A percentile compares a stretch with the other conserved stretches of the same genome.
Conservation (phyloP, 306 rosid genomes). For the Erythrophleum fordii region DNA sequence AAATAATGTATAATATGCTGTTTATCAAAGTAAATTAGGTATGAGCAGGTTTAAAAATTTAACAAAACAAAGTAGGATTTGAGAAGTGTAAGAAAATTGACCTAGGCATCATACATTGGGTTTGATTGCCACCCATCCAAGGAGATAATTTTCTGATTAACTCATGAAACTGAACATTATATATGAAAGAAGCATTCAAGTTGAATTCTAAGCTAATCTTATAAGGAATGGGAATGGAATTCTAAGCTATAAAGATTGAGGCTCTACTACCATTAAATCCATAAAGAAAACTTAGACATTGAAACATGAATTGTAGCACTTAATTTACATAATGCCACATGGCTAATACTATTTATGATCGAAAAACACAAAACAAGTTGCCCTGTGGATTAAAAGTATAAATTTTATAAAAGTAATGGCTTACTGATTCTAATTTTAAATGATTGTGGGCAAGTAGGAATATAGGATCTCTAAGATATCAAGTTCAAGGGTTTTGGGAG, state of each 20-base stretch:
- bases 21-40: not conserved
- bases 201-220: not conserved
- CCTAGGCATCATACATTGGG: not conserved
- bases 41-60: not conserved
- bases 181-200: conserved; percentile 2
- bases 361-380: not conserved
- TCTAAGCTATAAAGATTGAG: not conserved
- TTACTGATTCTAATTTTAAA: not conserved
- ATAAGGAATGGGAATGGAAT: not conserved
- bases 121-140: not conserved
- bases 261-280: not conserved
- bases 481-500: not conserved
- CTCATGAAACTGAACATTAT: not conserved
- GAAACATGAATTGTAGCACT: not conserved
- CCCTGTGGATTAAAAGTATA: not conserved
- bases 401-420: not conserved
- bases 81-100: conserved; percentile 2
- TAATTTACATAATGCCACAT: not conserved
- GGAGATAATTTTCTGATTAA: not conserved
- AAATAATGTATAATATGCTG: not conserved
- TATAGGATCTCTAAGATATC: not conserved
- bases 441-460: not conserved
- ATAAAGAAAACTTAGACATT: not conserved
- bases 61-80: not conserved
- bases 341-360: not conserved